These are phyloP conservation scores for Boletus insuetus DNA, from an alignment of 768 basidiomycete species.

Conservation along the genomic window DNA sequence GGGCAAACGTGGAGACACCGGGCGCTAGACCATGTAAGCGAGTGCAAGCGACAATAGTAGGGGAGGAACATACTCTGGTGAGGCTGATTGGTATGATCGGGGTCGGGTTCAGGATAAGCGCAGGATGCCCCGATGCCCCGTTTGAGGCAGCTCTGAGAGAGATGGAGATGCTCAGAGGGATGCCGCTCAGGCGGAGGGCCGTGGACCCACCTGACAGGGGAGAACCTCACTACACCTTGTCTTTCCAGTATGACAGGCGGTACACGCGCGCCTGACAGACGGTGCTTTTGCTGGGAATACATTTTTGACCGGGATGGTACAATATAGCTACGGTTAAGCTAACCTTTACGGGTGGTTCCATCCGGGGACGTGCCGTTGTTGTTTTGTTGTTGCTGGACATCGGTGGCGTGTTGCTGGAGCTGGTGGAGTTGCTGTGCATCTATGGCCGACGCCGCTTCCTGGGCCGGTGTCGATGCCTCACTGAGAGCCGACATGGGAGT, in stretches of 20 bases:
- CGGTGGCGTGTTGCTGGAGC: slow-evolving; percentile 35
- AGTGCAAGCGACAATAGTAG: neutral
- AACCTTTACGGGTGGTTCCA: slow-evolving; percentile 56
- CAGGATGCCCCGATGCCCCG: slow-evolving; percentile 69
- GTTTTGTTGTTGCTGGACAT: slow-evolving; percentile 37
- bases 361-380: slow-evolving; percentile 29
- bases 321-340: slow-evolving; percentile 28
- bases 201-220: slow-evolving; percentile 65
- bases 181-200: slow-evolving; percentile 6
- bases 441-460: slow-evolving; percentile 57
- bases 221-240: slow-evolving; percentile 80
- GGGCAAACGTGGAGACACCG: slow-evolving; percentile 37
- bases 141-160: slow-evolving; percentile 71
- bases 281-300: slow-evolving; percentile 64
- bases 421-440: slow-evolving; percentile 55
- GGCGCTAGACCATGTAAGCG: slow-evolving; percentile 25
- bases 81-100: slow-evolving; percentile 40
- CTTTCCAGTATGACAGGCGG: slow-evolving; percentile 80
- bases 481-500: slow-evolving; percentile 73
- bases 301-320: slow-evolving; percentile 9
- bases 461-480: slow-evolving; percentile 66
- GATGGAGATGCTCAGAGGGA: slow-evolving; percentile 2
- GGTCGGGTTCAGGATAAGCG: slow-evolving; percentile 77
- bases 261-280: slow-evolving; percentile 76
- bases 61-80: slow-evolving; percentile 25